A percentile compares a stretch with the other conserved stretches of the same genome.
Conservation (phyloP, 2,329 filamentous ascomycete genomes). For the Botrytis elliptica region DNA sequence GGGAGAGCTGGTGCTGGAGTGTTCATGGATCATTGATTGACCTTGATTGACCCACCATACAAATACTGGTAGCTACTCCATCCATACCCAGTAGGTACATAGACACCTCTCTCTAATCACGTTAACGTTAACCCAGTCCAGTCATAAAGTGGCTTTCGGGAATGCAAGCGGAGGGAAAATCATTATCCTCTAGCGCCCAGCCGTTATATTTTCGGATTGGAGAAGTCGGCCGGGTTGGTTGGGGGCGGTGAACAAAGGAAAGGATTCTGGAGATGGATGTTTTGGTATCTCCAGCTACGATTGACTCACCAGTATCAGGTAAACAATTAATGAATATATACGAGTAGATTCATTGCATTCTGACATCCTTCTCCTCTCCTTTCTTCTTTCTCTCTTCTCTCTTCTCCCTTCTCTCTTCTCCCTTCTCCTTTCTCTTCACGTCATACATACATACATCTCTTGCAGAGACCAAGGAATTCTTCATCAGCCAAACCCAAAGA, state of each 20-base stretch:
- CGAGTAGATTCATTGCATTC: neutral
- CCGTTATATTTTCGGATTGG: neutral
- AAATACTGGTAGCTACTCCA: neutral
- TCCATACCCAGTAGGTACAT: no score
- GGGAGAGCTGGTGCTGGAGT: neutral
- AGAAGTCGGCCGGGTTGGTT: neutral
- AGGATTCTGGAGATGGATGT: neutral
- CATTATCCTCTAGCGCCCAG: neutral
- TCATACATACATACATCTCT: neutral
- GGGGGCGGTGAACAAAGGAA: conserved; percentile 9
- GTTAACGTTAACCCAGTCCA: neutral
- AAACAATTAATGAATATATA: neutral
- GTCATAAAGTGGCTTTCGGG: neutral
- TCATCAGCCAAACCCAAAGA: neutral
- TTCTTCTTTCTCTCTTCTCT: neutral
- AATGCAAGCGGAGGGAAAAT: neutral
- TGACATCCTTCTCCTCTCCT: neutral
- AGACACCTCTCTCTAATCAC: no score
- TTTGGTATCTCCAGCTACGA: neutral
- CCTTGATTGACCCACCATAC: neutral
- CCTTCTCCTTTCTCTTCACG: neutral
- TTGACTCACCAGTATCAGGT: neutral
- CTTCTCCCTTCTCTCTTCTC: neutral
- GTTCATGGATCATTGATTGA: neutral
- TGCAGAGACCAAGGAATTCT: neutral